Base-by-base conservation (phyloP, 169 alveolate species). In the Plasmodium knowlesi region DNA sequence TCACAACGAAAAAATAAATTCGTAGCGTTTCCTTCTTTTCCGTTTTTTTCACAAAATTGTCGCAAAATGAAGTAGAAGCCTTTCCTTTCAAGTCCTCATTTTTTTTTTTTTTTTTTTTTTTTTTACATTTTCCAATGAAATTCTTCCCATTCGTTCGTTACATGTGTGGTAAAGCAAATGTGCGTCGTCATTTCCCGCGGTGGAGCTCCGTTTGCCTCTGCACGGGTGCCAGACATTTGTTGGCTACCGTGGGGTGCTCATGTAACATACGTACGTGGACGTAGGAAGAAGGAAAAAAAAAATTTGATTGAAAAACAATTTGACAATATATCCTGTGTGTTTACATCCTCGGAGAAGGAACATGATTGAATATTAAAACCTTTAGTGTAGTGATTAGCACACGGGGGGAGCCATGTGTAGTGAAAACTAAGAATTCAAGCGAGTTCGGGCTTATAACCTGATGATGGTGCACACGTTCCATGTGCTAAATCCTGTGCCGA, bases 91-190 rank as follows among this genome's bases (percentile, higher is more conserved):
- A 67, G 37, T 25, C 76, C 37, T 67, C 28, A 1, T 67, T 67
- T 67, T 67, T 67, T 67, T 57, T 57, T 67, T 67, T 67, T 67
- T 67, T 67, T 67, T 67, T 67, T 67, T 67, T 67, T 67, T 67
- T 61, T 57, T n/a, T 57, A 1, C 30, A 9, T 16, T 57, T 67
- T n/a, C 30, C 22, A 67, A 67, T 67, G 39, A 9, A 25, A 12
- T 32, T 22, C 76, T 16, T 14, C 76, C 37, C 19, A 50, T 50
- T 3, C 61, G 61, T 67, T 37, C 30, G 32, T 67, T 67, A 4
- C 37, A 16, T 67, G 14, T 67, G 41, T 25, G 12, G 76, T 67
- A 28, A 67, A 61, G 1, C 76, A 61, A 19, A 67, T 50, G 61
- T 50, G 61, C 61, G 61, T 50, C 61, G n/a, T 43, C 16, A 50